A percentile compares a stretch with the other conserved stretches of the same genome.
phyloP scores from a whole-genome alignment of 257 asterid genomes.

The Capsicum rhomboideum region DNA sequence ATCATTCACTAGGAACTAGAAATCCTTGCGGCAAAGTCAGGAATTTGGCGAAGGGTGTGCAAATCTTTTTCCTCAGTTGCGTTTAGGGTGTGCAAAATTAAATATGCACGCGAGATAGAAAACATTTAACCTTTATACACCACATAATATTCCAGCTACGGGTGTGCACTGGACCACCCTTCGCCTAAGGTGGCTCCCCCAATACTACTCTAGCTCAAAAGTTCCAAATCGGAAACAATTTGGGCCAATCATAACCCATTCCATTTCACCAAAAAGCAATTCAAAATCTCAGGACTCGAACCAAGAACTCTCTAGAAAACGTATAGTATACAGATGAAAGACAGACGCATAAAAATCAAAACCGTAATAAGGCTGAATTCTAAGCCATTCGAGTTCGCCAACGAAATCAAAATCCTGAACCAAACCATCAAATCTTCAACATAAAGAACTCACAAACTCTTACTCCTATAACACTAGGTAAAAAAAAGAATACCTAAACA shows the following conservation, averaged over 20 bases:
- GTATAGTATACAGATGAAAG: too few species aligned
- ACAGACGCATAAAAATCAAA: not conserved
- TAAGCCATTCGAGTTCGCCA: not conserved
- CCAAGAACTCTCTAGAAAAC: not conserved
- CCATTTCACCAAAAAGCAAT: not conserved
- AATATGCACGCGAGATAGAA: too few species aligned
- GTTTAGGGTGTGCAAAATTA: too few species aligned
- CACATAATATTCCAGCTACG: too few species aligned
- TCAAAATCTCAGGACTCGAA: not conserved
- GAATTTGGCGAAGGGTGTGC: too few species aligned
- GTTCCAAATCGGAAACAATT: not conserved
- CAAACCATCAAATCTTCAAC: not conserved
- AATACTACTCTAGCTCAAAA: not conserved
- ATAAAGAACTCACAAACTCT: not conserved
- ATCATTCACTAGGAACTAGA: not conserved
- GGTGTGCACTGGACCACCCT: too few species aligned
- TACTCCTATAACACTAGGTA: not conserved
- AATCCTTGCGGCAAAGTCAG: not conserved
- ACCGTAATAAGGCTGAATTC: not conserved
- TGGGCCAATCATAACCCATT: not conserved
- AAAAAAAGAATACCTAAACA: too few species aligned
- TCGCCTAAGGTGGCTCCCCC: too few species aligned
- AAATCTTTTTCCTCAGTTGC: too few species aligned
- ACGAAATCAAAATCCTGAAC: not conserved
- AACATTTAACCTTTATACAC: too few species aligned